A percentile compares a stretch with the other conserved stretches of the same genome.
phyloP scores from a whole-genome alignment of 2,329 filamentous ascomycete species.

The Parafenestella ontariensis region DNA sequence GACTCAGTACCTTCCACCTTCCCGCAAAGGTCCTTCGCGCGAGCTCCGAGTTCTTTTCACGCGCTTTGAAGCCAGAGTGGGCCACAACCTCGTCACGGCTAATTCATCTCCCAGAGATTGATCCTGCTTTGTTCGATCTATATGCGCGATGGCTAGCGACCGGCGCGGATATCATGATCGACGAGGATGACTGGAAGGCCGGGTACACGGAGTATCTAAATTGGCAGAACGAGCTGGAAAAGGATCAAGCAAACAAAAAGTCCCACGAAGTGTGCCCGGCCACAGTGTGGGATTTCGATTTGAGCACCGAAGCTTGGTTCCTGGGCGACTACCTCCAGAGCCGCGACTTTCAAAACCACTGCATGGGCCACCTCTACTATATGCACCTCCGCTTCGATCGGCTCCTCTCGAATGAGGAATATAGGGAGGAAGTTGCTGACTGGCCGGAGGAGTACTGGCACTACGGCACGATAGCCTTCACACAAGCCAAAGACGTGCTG shows the following conservation, averaged over 20 bases:
- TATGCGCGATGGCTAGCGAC: constrained; percentile 3
- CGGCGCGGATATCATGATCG: constrained; percentile 1
- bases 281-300: constrained; percentile 8
- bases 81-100: not conserved
- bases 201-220: constrained; percentile 5
- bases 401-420: not conserved
- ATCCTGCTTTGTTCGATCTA: constrained; percentile 3
- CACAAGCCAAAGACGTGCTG: constrained; percentile 3
- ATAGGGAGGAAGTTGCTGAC: not conserved
- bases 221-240: not conserved
- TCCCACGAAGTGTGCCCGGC: not conserved
- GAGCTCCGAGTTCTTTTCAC: constrained; percentile 4
- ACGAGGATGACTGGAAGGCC: constrained; percentile 5
- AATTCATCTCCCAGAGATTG: not conserved
- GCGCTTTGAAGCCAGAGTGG: constrained; percentile 6
- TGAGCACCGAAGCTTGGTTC: constrained; percentile 7
- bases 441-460: not conserved
- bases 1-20: not conserved
- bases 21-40: not conserved
- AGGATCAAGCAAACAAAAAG: not conserved
- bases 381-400: constrained; percentile 8
- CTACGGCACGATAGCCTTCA: constrained; percentile 4
- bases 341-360: constrained; percentile 10
- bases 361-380: constrained; percentile 9
- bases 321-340: constrained; percentile 7